Conservation (phyloP, 1,139 yeast species). For the Candida labiduridarum region DNA sequence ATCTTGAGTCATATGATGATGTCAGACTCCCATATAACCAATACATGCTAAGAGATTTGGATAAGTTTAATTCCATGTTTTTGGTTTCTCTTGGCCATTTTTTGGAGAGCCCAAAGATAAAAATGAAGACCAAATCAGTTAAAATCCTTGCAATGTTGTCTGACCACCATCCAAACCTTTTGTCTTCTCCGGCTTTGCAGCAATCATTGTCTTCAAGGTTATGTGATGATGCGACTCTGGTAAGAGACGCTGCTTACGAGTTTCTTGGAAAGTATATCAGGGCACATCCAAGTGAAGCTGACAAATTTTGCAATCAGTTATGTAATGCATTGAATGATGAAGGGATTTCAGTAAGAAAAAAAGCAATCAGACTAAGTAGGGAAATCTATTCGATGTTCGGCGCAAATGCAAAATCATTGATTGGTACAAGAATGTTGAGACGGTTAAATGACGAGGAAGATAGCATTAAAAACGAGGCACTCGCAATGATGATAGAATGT, state of each 20-base stretch:
- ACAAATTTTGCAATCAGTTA: constrained; percentile 52
- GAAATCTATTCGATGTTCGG: constrained; percentile 45
- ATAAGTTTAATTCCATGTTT: constrained; percentile 54
- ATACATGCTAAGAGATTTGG: constrained; percentile 20
- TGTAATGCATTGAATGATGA: constrained; percentile 57
- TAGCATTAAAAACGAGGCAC: constrained; percentile 48
- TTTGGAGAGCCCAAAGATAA: constrained; percentile 56
- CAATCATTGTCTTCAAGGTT: constrained; percentile 54
- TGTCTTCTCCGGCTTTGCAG: constrained; percentile 53
- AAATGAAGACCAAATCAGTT: constrained; percentile 65
- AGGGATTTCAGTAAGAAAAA: constrained; percentile 65
- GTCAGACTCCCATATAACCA: not conserved
- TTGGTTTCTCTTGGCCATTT: constrained; percentile 49
- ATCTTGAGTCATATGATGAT: not conserved
- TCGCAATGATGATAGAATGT: constrained; percentile 39
- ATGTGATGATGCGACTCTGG: constrained; percentile 65
- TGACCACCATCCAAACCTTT: constrained; percentile 51
- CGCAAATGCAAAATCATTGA: constrained; percentile 36
- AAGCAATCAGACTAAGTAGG: constrained; percentile 56
- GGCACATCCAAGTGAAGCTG: constrained; percentile 45
- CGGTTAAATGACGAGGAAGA: constrained; percentile 75
- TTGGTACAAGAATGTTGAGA: constrained; percentile 53
- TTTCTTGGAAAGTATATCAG: constrained; percentile 56
- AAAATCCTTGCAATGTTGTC: constrained; percentile 52
- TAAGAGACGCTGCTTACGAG: constrained; percentile 76